Evolutionary conservation across 495 filamentous ascomycete species (phyloP), one percentile per base, ranked within the genome.

Genomic region (Sabuloglossum arenarium): DNA sequence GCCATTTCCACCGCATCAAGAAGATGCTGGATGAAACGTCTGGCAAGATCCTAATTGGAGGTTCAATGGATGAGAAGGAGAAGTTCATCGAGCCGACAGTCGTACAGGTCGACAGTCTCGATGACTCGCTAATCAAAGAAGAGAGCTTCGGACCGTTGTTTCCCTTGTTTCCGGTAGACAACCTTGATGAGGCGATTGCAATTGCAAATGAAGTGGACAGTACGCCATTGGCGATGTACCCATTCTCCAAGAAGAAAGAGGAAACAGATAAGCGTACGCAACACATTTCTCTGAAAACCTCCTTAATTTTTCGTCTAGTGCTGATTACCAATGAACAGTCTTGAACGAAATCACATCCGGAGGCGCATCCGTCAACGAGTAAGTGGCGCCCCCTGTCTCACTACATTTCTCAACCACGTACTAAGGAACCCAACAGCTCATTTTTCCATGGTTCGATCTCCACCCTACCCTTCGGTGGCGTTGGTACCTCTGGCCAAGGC

Each of bases 101-200:
- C 8, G 77, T 97, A 27, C 75, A 81, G 60, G 79, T 96, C 23
- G 72, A 84, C 60, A 80, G 78, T 53, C 58, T 73, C n/a, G 73
- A 85, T 24, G 91, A 97, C 67, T 76, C 84, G 25, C 71, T 94
- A 65, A 74, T 94, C 61, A 62, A 66, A 53, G 77, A 90, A 53
- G 91, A 98, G 71, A 82, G 79, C 58, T 98, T 97, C 64, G 91
- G 89, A 34, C 91, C 91, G 12, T 74, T 95, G 54, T 82, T 94
- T 52, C 77, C 86, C 51, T 79, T 95, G 55, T 69, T 88, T 30
- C 76, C 86, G 9, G 79, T 88, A 32, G 71, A 82, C 43, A 75
- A 78, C 59, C 69, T 94, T 11, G 85, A 95, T 59, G 78, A 91
- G 59, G 89, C 88, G 24, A 82, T 95, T 64, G 71, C 69, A 34